Base-by-base conservation (phyloP, 2,329 filamentous ascomycete species). In the Arthrobotrys sphaeroides region DNA sequence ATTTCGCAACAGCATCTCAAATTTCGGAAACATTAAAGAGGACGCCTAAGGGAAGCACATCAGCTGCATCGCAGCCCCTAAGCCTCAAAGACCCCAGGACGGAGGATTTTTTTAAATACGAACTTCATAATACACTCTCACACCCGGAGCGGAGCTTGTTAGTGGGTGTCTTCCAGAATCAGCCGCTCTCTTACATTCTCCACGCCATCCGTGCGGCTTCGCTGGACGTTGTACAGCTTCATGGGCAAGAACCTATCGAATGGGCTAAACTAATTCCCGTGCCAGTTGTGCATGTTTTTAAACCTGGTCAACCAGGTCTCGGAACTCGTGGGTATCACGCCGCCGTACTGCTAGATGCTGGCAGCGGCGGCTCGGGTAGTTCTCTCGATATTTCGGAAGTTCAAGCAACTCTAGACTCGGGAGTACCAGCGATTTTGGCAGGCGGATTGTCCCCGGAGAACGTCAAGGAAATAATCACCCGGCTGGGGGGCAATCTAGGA, bases 151-250 rank as follows among this genome's bases (percentile, higher is more conserved):
- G 91, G 7, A 90, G 94, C 0, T 86, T 95, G 1, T 86, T 99
- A 0, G 95, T 97, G 3, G 95, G 95, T 68, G 94, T 99, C 1
- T 99, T 99, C 84, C 90, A 92, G 80, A 91, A 97, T 82, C 94
- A 98, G 81, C 89, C 94, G 0, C 85, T 99, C 7, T 87, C 88
- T 36, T 93, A 97, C 79, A 86, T 99, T 5, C 85, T 98, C 59
- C 87, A 90, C 77, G 89, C 94, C 81, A 91, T 96, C 79, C 88
- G 88, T 78, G 85, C 89, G 10, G 89, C 97, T 78, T 86, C 87
- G 49, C 87, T 99, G 45, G 95, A 99, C 81, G 84, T 97, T 62
- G 92, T 99, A 5, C 95, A 99, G 81, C 87, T 99, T 1, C 95
- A 99, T 81, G 96, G 95, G 6, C 87, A 90, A 51, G 96, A 99